Percentiles rank a stretch among this genome's conserved stretches.
These are phyloP conservation scores for Chlamydomonas eustigma DNA, from an alignment of 139 green algal species.

Conservation along the genomic window DNA sequence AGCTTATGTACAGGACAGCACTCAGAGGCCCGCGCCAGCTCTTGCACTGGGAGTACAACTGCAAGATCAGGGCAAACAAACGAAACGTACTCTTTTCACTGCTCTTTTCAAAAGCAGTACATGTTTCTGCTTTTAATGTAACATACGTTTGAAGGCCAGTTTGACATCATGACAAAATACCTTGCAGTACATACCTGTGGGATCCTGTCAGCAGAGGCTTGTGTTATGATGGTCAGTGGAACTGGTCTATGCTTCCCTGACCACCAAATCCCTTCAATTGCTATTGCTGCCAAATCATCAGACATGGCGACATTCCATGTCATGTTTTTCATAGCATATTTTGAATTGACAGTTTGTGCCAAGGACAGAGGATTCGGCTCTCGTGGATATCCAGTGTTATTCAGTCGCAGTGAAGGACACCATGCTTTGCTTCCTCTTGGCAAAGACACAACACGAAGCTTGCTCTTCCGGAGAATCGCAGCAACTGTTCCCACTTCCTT, in stretches of 20 bases:
- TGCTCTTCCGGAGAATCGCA: not conserved
- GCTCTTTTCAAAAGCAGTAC: too few species aligned
- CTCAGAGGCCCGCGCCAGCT: conserved; percentile 15
- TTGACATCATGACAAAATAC: too few species aligned
- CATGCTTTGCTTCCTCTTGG: conserved; percentile 3
- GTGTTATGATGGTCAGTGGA: conserved; percentile 18
- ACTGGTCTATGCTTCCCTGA: not conserved
- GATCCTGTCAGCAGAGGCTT: conserved; percentile 20
- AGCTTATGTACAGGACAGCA: conserved; percentile 9
- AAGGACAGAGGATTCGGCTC: not conserved
- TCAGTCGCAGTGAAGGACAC: not conserved
- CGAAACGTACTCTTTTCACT: too few species aligned
- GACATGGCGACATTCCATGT: conserved; percentile 10
- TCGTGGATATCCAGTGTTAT: not conserved
- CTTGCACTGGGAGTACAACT: conserved; percentile 22
- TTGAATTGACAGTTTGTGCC: not conserved
- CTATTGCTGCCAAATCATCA: conserved; percentile 2
- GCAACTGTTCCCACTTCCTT: not conserved
- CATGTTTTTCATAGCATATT: conserved; percentile 3
- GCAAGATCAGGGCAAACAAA: too few species aligned
- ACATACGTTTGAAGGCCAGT: too few species aligned
- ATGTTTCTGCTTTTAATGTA: too few species aligned
- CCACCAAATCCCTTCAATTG: conserved; percentile 20
- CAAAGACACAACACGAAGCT: not conserved
- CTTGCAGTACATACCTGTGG: conserved; percentile 23